Evolutionary conservation across 805 yeast genomes (phyloP), one percentile per base, ranked within the genome.

Genomic region (Metschnikowia shivogae): DNA sequence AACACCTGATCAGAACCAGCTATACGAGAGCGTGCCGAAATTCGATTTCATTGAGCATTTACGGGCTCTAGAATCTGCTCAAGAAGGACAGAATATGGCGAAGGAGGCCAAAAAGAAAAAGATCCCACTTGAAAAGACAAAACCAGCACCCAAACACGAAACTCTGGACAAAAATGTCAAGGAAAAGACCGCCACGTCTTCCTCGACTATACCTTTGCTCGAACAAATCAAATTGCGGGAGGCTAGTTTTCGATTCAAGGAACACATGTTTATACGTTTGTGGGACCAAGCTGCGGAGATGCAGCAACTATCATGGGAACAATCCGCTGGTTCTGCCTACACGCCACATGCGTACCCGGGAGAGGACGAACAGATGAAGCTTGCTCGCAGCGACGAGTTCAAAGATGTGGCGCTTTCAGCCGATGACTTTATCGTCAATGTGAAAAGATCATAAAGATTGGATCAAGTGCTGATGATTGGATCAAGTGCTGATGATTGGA

Each of bases 31-130:
- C 1, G 51, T 44, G 13, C 54, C 55, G 3, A 42, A 28, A 6
- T 54, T 54, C 29, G 44, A 41, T 17, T 34, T 48, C 7, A 44
- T 34, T 33, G 45, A 36, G 12, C 53, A 54, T 20, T 27, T 54
- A 12, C 29, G 35, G 12, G 50, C 49, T 11, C 45, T 54, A 12
- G 46, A 47, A 17, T 29, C n/a, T 13, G 32, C 32, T 6, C 13
- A 11, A 6, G 32, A 29, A 6, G 13, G 32, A 5, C n/a, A 13
- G 4, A 7, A 22, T 5, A 24, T 33, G 5, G 13, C 42, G 6
- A 19, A 28, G 10, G 19, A 11, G 11, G 14, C 17, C 27, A 10
- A 29, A 28, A 29, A 9, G 11, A 22, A 11, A 10, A 30, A 14
- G 31, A 28, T 0, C 22, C 32, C 9, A 14, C 26, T 6, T 8